These are phyloP conservation scores for Beauveria rudraprayagi DNA, from an alignment of 2,329 filamentous ascomycete species.

Conservation along the genomic window DNA sequence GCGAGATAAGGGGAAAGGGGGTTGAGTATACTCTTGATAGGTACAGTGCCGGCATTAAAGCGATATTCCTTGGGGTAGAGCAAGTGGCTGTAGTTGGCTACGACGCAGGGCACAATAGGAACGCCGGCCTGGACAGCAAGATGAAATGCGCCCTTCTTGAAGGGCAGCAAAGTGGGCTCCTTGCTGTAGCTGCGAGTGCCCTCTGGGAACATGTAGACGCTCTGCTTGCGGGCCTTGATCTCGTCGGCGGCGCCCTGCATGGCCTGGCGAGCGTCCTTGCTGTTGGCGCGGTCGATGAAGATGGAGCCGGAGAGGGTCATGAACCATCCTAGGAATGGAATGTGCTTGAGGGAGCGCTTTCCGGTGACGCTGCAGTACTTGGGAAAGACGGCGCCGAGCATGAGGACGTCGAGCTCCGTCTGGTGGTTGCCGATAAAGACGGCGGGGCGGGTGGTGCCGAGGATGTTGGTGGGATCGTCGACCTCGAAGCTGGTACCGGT, in stretches of 20 bases:
- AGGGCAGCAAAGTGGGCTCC: constrained; percentile 76
- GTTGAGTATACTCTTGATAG: constrained; percentile 57
- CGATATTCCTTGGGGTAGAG: constrained; percentile 55
- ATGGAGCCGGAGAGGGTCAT: constrained; percentile 81
- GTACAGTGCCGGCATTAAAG: constrained; percentile 63
- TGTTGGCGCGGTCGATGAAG: constrained; percentile 90
- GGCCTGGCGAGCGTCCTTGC: constrained; percentile 70
- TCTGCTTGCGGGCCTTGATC: constrained; percentile 65
- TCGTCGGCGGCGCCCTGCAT: constrained; percentile 76
- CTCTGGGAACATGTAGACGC: constrained; percentile 83
- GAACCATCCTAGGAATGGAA: constrained; percentile 91
- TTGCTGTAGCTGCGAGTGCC: constrained; percentile 85
- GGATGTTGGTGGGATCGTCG: constrained; percentile 55
- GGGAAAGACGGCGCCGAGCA: constrained; percentile 85
- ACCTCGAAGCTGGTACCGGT: constrained; percentile 75
- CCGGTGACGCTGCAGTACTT: constrained; percentile 88
- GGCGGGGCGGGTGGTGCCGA: constrained; percentile 64
- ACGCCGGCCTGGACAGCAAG: constrained; percentile 90
- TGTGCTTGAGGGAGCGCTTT: constrained; percentile 71
- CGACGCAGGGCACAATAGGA: constrained; percentile 79
- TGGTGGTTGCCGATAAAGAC: constrained; percentile 95
- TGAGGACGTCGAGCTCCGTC: constrained; percentile 87
- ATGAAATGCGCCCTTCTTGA: constrained; percentile 99
- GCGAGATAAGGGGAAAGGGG: neutral
- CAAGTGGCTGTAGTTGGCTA: constrained; percentile 71